Conservation (phyloP, 257 asterid species). For the Thymus quinquecostatus region DNA sequence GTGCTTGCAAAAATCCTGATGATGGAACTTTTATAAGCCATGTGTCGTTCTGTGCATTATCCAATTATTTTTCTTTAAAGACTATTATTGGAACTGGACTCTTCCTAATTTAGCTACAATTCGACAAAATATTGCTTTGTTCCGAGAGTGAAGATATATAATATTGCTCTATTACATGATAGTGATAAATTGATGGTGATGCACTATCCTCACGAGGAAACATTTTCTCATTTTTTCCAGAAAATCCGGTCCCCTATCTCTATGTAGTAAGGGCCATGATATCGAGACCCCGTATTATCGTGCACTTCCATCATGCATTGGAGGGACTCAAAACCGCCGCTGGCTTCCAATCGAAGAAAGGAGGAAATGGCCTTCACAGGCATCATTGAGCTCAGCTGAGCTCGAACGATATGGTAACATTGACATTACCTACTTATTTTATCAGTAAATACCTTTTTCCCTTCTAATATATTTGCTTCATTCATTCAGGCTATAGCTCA, state of each 20-base stretch:
- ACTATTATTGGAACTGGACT: background rate
- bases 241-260: constrained; percentile 70
- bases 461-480: constrained; percentile 6
- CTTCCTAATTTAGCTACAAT: constrained; percentile 4
- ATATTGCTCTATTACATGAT: background rate
- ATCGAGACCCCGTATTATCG: constrained; percentile 88
- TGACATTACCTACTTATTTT: constrained; percentile 5
- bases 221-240: constrained; percentile 53
- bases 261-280: constrained; percentile 79
- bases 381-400: constrained; percentile 62
- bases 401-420: constrained; percentile 70
- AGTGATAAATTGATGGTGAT: constrained; percentile 1
- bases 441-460: background rate
- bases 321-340: constrained; percentile 88
- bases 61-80: no score
- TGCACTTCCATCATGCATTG: constrained; percentile 81
- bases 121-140: background rate
- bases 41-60: background rate
- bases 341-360: constrained; percentile 84
- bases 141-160: background rate
- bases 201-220: constrained; percentile 24
- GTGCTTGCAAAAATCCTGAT: background rate
- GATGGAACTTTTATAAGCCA: constrained; percentile 15
- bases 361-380: constrained; percentile 83
- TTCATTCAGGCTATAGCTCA: constrained; percentile 54